Evolutionary conservation across 768 basidiomycete species (phyloP).

Genomic region (Lactarius akahatsu): DNA sequence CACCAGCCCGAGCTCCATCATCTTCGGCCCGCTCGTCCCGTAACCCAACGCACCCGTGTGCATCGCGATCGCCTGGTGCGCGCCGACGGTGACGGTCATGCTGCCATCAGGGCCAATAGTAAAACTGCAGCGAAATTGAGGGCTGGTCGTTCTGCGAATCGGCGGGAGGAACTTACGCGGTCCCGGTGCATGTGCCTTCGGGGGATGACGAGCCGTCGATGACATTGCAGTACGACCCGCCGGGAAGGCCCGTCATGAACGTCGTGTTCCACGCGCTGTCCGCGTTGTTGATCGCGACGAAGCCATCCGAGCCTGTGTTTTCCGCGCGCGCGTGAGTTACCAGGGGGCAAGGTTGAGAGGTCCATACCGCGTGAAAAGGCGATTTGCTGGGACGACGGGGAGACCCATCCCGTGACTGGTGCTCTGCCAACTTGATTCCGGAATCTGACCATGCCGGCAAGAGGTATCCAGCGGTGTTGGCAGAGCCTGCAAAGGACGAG

Average conservation of each 20-base stretch:
- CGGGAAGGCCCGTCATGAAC: slow-evolving; percentile 59
- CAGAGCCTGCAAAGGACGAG: slow-evolving; percentile 43
- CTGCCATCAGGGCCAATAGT: slow-evolving; percentile 21
- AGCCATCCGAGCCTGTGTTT: slow-evolving; percentile 51
- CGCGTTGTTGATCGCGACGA: slow-evolving; percentile 66
- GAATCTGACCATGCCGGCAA: slow-evolving; percentile 62
- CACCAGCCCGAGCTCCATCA: background rate
- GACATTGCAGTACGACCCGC: slow-evolving; percentile 64
- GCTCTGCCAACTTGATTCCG: slow-evolving; percentile 55
- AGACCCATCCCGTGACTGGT: slow-evolving; percentile 55
- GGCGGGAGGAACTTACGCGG: slow-evolving; percentile 37
- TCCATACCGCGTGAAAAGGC: slow-evolving; percentile 60
- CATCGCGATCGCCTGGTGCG: slow-evolving; percentile 33
- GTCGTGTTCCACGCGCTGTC: slow-evolving; percentile 54
- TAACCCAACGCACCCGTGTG: slow-evolving; percentile 29
- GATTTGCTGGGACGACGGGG: slow-evolving; percentile 56
- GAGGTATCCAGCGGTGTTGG: slow-evolving; percentile 59
- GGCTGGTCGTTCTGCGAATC: background rate
- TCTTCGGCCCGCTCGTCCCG: background rate
- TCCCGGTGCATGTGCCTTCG: slow-evolving; percentile 49
- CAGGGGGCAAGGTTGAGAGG: background rate
- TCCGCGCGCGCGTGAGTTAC: background rate
- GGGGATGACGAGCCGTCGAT: slow-evolving; percentile 46
- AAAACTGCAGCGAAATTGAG: slow-evolving; percentile 25
- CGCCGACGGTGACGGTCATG: slow-evolving; percentile 31